These are phyloP conservation scores for Yamadazyma endophytica DNA, from an alignment of 805 yeast genomes.

Conservation along the genomic window DNA sequence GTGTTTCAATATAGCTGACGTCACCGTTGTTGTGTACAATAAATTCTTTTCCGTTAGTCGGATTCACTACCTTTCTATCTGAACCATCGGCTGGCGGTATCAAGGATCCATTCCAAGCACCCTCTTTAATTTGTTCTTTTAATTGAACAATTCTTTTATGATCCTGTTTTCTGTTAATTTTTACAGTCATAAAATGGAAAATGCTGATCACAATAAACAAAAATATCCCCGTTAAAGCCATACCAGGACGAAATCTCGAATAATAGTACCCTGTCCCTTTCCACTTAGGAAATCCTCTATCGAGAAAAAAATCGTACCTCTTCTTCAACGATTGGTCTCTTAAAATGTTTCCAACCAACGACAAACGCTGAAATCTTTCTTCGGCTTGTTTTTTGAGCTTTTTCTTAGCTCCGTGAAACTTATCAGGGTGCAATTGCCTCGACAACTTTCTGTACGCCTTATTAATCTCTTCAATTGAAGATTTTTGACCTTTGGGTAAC, in stretches of 20 bases:
- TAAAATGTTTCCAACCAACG: conserved; percentile 70
- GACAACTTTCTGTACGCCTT: conserved; percentile 71
- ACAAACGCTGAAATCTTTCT: conserved; percentile 73
- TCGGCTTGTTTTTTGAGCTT: conserved; percentile 46
- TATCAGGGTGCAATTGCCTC: conserved; percentile 82
- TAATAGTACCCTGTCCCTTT: conserved; percentile 64
- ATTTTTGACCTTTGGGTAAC: conserved; percentile 41
- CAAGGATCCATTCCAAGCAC: conserved; percentile 54
- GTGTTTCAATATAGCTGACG: conserved; percentile 47
- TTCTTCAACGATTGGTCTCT: conserved; percentile 51
- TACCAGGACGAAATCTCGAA: conserved; percentile 66
- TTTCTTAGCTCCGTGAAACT: conserved; percentile 30
- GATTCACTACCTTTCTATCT: conserved; percentile 40
- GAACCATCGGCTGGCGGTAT: conserved; percentile 48
- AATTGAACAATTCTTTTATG: conserved; percentile 51
- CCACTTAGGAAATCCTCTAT: conserved; percentile 83
- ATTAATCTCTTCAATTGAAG: conserved; percentile 51
- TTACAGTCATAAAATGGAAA: conserved; percentile 56
- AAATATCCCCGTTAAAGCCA: conserved; percentile 46
- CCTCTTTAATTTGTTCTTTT: conserved; percentile 46
- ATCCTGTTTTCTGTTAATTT: conserved; percentile 53
- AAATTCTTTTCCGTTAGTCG: conserved; percentile 47
- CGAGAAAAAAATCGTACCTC: conserved; percentile 79
- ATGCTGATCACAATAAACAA: conserved; percentile 47
- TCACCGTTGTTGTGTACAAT: conserved; percentile 54